Evolutionary conservation across 2,329 filamentous ascomycete species (phyloP), one percentile per base, ranked within the genome.

Genomic region (Ceratocystis harringtonii): DNA sequence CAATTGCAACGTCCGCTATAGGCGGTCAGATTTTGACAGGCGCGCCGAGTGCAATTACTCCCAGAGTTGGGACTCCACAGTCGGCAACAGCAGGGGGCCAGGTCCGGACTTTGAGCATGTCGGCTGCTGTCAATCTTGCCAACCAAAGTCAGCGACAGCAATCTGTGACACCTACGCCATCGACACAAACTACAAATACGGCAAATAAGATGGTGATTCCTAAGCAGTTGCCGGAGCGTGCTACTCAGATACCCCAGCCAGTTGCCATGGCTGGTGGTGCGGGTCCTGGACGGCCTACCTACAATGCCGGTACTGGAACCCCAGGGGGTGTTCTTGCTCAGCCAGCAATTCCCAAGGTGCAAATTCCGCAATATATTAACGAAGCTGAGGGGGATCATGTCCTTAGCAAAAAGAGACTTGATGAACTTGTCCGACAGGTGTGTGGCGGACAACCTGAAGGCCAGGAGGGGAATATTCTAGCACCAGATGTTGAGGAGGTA

Each of bases 331-430:
- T 94, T 62, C 89, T 96, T 81, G 86, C 87, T 63, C 91, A 96
- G 72, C 92, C 94, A 0, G 89, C 90, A 1, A 82, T 97, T 68
- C 79, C 86, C 65, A 92, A 91, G 72, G 84, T 90, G 57, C 90
- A 91, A 72, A 84, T 90, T 57, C 90, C 91, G 0, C 84, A 86
- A 0, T 95, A 90, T 74, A 89, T 90, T 66, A 85, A 96, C 67
- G 92, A 97, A 73, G 89, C 90, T 36, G 92, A 96, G 72, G 91
- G 90, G 30, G 91, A 96, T 71, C 87, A 92, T 55, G 88, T 99
- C 0, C 79, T 99, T n/a, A 95, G 88, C 77, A 96, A 96, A 83
- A 95, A 95, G 78, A 97, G 96, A 77, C 81, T 99, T 50, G 92
- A 99, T 72, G 92, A 96, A 73, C 81, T 99, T 45, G 92, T 97